Evolutionary conservation across 768 basidiomycete genomes (phyloP).

Genomic region (Daedalea quercina): DNA sequence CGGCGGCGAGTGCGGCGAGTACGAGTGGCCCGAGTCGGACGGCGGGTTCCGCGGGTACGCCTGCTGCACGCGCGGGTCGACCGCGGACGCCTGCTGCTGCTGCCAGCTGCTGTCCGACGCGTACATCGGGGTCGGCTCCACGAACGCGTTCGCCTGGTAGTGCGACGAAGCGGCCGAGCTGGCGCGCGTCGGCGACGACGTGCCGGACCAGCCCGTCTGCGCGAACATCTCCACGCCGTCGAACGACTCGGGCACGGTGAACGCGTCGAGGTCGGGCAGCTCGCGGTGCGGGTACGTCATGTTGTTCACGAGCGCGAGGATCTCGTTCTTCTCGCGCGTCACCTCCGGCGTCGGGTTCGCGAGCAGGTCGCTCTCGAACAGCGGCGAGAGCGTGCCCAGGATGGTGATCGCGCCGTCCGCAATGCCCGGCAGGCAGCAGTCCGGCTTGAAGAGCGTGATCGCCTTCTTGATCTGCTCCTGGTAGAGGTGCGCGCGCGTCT

Average conservation of each 20-base stretch:
- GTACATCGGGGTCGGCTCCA: background rate
- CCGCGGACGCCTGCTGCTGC: background rate
- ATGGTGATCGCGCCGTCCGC: conserved; percentile 74
- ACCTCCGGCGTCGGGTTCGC: conserved; percentile 42
- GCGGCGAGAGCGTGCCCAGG: conserved; percentile 60
- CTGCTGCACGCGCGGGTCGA: background rate
- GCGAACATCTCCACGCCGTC: background rate
- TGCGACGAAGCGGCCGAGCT: background rate
- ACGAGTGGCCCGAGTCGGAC: background rate
- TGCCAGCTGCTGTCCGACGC: background rate
- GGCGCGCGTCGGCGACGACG: background rate
- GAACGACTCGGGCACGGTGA: background rate
- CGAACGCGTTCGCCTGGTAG: background rate
- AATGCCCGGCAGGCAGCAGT: conserved; percentile 48
- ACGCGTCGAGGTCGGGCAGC: background rate
- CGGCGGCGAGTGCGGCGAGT: background rate
- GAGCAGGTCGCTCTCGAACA: conserved; percentile 64
- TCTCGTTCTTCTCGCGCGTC: conserved; percentile 53
- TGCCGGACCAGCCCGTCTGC: background rate
- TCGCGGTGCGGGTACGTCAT: conserved; percentile 75
- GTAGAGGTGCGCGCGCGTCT: conserved; percentile 71
- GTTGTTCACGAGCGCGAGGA: conserved; percentile 63
- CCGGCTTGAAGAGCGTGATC: conserved; percentile 59
- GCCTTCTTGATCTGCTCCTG: conserved; percentile 73
- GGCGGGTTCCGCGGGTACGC: background rate